phyloP scores from a whole-genome alignment of 257 asterid genomes.

The Echites panduratus region DNA sequence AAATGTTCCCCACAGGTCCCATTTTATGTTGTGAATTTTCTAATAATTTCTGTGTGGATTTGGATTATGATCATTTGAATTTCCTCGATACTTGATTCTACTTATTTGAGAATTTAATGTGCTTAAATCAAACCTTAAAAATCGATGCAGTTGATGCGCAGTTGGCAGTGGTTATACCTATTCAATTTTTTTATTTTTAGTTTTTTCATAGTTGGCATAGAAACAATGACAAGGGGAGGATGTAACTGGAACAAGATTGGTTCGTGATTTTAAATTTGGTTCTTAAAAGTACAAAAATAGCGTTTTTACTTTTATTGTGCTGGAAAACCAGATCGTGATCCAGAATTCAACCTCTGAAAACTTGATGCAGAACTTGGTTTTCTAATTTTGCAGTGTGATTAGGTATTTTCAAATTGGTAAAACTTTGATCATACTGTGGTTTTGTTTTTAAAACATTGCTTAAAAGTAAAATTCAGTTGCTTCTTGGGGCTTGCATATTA shows the following conservation, averaged over 20 bases:
- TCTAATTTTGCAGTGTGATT: not conserved
- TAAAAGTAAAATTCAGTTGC: not conserved
- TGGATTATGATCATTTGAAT: slow-evolving; percentile 4
- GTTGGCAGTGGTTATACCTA: not conserved
- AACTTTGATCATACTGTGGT: not conserved
- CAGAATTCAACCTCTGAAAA: not conserved
- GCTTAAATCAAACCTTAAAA: not conserved
- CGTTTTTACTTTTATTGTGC: not conserved
- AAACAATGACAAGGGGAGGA: not conserved
- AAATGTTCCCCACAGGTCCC: slow-evolving; percentile 93
- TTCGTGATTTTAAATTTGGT: not conserved
- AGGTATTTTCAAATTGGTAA: not conserved
- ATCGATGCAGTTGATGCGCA: not conserved
- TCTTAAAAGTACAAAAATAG: not conserved
- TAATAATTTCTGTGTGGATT: not conserved
- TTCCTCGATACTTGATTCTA: not conserved
- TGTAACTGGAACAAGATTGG: not conserved
- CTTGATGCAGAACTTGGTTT: not conserved
- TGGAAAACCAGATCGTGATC: not conserved
- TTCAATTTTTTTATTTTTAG: not conserved
- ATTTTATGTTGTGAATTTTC: not conserved
- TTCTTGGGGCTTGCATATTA: not conserved
- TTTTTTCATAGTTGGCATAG: not conserved
- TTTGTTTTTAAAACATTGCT: not conserved
- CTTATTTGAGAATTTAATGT: not conserved